Conservation (phyloP, 2,329 filamentous ascomycete species). For the Hypoxylon sp. region DNA sequence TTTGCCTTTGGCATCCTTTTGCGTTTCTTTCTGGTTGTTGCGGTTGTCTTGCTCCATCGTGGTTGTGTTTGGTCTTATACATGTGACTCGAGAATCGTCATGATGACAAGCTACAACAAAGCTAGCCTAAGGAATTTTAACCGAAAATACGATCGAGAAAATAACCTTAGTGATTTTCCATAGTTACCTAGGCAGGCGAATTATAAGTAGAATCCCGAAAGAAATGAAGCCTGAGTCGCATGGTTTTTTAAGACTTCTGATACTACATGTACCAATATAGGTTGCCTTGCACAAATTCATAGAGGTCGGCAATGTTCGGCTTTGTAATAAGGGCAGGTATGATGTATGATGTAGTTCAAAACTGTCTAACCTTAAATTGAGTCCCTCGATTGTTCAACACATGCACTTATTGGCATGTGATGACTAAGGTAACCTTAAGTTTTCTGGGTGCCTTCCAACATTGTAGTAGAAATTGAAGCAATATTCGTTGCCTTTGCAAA, state of each 20-base stretch:
- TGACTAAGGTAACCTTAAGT: conserved; percentile 29
- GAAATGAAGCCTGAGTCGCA: not conserved
- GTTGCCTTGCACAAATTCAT: too few species aligned
- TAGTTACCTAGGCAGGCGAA: not conserved
- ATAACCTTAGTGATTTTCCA: not conserved
- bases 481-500: not conserved
- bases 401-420: conserved; percentile 19
- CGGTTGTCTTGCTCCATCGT: conserved; percentile 27
- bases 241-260: not conserved
- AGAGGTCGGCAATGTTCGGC: conserved; percentile 34
- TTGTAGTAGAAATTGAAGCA: too few species aligned
- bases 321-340: conserved; percentile 6
- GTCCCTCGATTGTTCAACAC: not conserved
- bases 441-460: not conserved
- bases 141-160: not conserved
- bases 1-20: conserved; percentile 32
- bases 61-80: conserved; percentile 4
- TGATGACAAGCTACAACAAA: conserved; percentile 2
- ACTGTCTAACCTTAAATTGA: conserved; percentile 21
- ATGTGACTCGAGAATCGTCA: not conserved
- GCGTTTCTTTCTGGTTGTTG: conserved; percentile 1
- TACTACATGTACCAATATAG: not conserved
- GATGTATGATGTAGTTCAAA: conserved; percentile 22
- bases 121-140: not conserved
- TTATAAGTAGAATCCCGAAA: not conserved